phyloP scores from a whole-genome alignment of 768 basidiomycete species.

The Suillus ampliporus region DNA sequence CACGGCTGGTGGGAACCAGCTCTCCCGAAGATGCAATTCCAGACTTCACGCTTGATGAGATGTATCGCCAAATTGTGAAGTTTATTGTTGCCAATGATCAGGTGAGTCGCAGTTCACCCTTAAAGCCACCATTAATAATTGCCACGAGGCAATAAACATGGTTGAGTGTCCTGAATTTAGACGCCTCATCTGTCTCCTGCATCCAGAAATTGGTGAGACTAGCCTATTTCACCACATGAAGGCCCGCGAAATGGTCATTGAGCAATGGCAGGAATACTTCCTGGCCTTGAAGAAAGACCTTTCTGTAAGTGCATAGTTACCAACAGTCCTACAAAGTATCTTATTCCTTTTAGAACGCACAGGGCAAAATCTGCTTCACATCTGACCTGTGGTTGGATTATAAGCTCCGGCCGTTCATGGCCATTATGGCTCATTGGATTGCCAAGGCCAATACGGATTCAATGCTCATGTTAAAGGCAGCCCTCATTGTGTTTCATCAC shows the following conservation, averaged over 20 bases:
- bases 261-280: slow-evolving; percentile 27
- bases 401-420: slow-evolving; percentile 34
- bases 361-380: slow-evolving; percentile 28
- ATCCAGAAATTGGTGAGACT: slow-evolving; percentile 25
- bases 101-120: background rate
- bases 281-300: slow-evolving; percentile 25
- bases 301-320: slow-evolving; percentile 20
- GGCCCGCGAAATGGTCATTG: slow-evolving; percentile 23
- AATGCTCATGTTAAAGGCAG: background rate
- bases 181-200: slow-evolving; percentile 26
- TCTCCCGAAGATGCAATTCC: no score
- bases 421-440: slow-evolving; percentile 38
- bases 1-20: background rate
- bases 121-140: background rate
- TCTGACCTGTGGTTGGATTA: slow-evolving; percentile 41
- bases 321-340: background rate
- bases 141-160: slow-evolving; percentile 8
- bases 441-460: background rate
- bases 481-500: slow-evolving; percentile 14
- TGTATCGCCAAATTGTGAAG: no score
- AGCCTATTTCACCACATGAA: slow-evolving; percentile 33
- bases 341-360: slow-evolving; percentile 13
- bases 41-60: no score
- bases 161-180: slow-evolving; percentile 31
- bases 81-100: no score